A percentile compares a stretch with the other conserved stretches of the same genome.
These are phyloP conservation scores for Exophiala calicioides DNA, from an alignment of 2,329 filamentous ascomycete genomes.

Conservation along the genomic window DNA sequence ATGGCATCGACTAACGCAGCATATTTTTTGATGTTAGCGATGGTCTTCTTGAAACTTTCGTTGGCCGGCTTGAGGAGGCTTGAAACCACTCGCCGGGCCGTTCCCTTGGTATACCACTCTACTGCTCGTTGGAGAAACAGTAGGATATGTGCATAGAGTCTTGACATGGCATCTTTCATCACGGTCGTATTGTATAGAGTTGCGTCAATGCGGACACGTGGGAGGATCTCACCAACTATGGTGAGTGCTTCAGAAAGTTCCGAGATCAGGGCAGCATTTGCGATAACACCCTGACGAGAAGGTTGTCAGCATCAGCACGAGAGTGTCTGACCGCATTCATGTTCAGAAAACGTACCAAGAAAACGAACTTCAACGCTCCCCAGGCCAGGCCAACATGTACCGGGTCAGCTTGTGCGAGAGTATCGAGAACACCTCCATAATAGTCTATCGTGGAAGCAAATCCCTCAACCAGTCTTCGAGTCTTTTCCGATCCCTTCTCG, in stretches of 20 bases:
- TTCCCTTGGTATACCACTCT: conserved; percentile 23
- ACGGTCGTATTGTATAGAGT: conserved; percentile 24
- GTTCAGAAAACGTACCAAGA: conserved; percentile 17
- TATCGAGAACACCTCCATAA: background rate
- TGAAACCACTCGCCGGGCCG: background rate
- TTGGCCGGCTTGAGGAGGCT: background rate
- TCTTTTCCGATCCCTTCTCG: no score
- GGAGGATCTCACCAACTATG: conserved; percentile 26
- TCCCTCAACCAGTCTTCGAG: no score
- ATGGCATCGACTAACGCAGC: conserved; percentile 4
- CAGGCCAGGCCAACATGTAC: background rate
- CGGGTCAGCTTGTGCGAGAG: background rate
- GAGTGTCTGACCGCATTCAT: no score
- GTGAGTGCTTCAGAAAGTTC: conserved; percentile 26
- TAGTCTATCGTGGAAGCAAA: no score
- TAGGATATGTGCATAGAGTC: conserved; percentile 29
- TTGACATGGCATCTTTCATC: conserved; percentile 25
- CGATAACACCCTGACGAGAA: conserved; percentile 26
- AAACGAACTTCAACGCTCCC: background rate
- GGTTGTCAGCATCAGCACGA: no score
- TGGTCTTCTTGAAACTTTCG: background rate
- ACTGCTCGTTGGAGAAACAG: conserved; percentile 28
- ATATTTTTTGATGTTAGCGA: background rate
- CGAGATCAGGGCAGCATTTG: conserved; percentile 24
- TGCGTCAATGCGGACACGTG: conserved; percentile 15